Base-by-base conservation (phyloP, 306 rosid species). In the Sphenostylis stenocarpa region DNA sequence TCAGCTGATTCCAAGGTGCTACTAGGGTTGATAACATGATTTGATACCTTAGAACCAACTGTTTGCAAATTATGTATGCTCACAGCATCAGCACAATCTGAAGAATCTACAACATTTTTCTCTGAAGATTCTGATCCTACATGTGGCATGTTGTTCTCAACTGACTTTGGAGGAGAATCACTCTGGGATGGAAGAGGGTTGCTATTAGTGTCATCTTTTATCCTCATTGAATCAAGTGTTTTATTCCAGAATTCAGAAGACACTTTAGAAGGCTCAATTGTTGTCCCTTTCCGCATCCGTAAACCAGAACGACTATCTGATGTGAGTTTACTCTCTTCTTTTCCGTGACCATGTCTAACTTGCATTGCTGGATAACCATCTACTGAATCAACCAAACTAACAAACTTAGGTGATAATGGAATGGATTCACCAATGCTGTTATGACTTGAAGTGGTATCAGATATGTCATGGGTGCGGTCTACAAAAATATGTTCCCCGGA, bases 321-420 rank as follows among this genome's bases (percentile, higher is more conserved):
- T 44, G 70, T 44, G 58, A 36, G 61, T 44, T 51, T 56, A 65
- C 61, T 33, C 63, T 83, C 89, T 67, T 71, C 86, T 75, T 69
- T 79, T 63, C 62, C 61, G 24, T 56, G 64, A 70, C 71, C 72
- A 77, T 80, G 47, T 78, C 80, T 60, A 62, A 64, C 66, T 83
- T 72, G 67, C 29, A 31, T 72, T 43, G 81, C 58, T 31, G 86
- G 36, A 87, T 67, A 83, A 75, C 80, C 82, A 83, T 73, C 84
- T 2, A 79, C 87, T 16, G 96, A 85, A 72, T 84, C 84, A 47
- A 83, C 88, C 80, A 90, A 82, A 62, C 86, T 85, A 75, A 89
- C 92, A 88, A 94, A 94, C 86, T 87, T 90, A 20, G 98, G 98
- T 13, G 92, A 91, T 64, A 84, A 58, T 70, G 91, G 82, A 81